Conservation (phyloP, 129 eudicot genomes). For the Silybum marianum region DNA sequence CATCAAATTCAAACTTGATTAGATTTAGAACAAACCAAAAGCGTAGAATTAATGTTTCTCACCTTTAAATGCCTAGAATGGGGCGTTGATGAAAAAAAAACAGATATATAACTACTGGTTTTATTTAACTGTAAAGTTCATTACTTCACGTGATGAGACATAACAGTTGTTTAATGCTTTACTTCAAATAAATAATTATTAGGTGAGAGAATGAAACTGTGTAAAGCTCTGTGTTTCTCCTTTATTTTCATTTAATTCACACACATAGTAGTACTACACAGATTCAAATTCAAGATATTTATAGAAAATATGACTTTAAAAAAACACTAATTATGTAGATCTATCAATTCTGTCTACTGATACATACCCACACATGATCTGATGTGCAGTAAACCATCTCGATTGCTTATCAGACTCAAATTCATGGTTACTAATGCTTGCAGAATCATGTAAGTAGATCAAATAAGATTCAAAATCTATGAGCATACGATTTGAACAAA, state of each 20-base stretch:
- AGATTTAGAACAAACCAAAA: background rate
- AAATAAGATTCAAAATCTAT: constrained; percentile 13
- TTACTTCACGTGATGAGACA: constrained; percentile 41
- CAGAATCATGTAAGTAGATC: constrained; percentile 11
- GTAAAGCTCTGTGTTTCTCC: constrained; percentile 20
- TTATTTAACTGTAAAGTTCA: constrained; percentile 38
- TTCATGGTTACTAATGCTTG: background rate
- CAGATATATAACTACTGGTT: constrained; percentile 13
- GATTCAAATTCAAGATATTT: constrained; percentile 19
- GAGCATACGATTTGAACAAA: constrained; percentile 1
- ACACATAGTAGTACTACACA: constrained; percentile 8
- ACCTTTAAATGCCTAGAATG: background rate
- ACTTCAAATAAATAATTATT: constrained; percentile 32
- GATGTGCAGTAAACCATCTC: constrained; percentile 7
- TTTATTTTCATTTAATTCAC: constrained; percentile 23
- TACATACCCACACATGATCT: background rate
- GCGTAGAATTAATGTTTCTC: background rate
- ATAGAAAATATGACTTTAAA: background rate
- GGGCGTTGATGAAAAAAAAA: background rate
- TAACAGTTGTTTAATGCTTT: constrained; percentile 33
- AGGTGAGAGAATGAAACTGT: constrained; percentile 36
- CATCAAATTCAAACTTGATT: constrained; percentile 8
- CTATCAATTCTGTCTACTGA: constrained; percentile 19
- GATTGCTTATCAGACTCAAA: constrained; percentile 17
- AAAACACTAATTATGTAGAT: constrained; percentile 17